phyloP scores from a whole-genome alignment of 139 green algal genomes.

The Picocystis salinarum region DNA sequence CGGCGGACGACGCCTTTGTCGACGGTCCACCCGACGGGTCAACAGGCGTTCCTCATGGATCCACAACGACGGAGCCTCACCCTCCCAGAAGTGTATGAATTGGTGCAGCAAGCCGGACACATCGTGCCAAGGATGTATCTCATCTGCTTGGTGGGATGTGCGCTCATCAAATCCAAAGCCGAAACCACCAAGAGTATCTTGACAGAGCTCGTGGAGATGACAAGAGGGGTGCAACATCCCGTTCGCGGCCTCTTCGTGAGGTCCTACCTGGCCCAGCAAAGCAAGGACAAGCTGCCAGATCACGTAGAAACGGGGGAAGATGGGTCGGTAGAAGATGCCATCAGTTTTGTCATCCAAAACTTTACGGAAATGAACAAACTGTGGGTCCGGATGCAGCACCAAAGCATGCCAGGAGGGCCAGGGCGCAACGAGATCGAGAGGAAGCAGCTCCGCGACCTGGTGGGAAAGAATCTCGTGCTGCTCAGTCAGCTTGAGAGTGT shows the following conservation, averaged over 20 bases:
- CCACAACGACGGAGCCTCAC: too few species aligned
- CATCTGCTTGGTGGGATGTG: slow-evolving; percentile 69
- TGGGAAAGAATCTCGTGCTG: slow-evolving; percentile 93
- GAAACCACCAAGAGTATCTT: slow-evolving; percentile 56
- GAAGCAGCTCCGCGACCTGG: slow-evolving; percentile 77
- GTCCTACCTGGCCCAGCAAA: slow-evolving; percentile 66
- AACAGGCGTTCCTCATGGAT: too few species aligned
- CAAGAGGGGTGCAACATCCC: slow-evolving; percentile 92
- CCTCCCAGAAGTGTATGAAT: slow-evolving; percentile 71
- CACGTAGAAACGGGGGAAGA: not conserved
- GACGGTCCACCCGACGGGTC: too few species aligned
- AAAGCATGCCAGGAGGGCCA: slow-evolving; percentile 13
- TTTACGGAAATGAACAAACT: slow-evolving; percentile 99
- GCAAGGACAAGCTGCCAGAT: slow-evolving; percentile 39
- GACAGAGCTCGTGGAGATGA: slow-evolving; percentile 91
- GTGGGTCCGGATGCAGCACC: slow-evolving; percentile 77
- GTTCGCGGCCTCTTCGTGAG: slow-evolving; percentile 88
- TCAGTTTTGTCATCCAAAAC: slow-evolving; percentile 92
- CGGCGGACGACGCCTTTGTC: too few species aligned
- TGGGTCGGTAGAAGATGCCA: slow-evolving; percentile 32
- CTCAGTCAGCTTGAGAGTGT: slow-evolving; percentile 85
- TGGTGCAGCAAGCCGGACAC: slow-evolving; percentile 90
- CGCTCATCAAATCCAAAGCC: slow-evolving; percentile 63
- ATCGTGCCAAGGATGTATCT: slow-evolving; percentile 88
- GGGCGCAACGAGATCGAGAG: slow-evolving; percentile 7